Percentiles rank a stretch among this genome's conserved stretches.
Evolutionary conservation across 495 filamentous ascomycete species (phyloP).

Genomic region (Podospora pseudocomata): DNA sequence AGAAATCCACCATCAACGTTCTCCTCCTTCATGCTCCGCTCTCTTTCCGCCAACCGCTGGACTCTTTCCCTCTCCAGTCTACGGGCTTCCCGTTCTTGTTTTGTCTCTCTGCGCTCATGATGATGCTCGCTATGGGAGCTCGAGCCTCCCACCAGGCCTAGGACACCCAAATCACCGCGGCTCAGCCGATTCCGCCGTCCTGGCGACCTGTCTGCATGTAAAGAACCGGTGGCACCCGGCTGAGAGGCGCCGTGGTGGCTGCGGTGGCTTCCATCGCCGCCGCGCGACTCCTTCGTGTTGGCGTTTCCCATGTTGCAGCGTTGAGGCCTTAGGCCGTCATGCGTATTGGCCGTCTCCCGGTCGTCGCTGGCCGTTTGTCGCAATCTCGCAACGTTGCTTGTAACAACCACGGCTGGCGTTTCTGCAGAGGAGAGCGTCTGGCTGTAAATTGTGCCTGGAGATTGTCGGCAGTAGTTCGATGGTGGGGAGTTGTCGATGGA

Average conservation of each 20-base stretch:
- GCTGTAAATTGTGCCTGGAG: not conserved
- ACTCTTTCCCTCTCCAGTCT: conserved; percentile 76
- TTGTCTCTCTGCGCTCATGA: conserved; percentile 71
- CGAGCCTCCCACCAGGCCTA: conserved; percentile 26
- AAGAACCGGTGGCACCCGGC: conserved; percentile 18
- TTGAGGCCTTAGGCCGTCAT: conserved; percentile 13
- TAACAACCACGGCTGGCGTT: not conserved
- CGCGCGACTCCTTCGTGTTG: conserved; percentile 34
- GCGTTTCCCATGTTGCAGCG: conserved; percentile 31
- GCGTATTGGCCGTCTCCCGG: conserved; percentile 5
- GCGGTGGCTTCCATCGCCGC: conserved; percentile 27
- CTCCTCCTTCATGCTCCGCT: conserved; percentile 89
- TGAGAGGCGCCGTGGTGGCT: conserved; percentile 20
- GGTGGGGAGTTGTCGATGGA: not conserved
- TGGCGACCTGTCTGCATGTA: conserved; percentile 24
- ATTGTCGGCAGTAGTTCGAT: not conserved
- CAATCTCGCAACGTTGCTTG: not conserved
- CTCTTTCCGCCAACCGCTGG: conserved; percentile 72
- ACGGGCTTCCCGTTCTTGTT: conserved; percentile 84
- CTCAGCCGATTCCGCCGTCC: conserved; percentile 28
- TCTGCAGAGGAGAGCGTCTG: not conserved
- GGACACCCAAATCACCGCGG: conserved; percentile 29
- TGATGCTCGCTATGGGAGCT: conserved; percentile 31
- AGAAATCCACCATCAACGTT: conserved; percentile 92
- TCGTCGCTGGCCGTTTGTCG: not conserved